Percentiles rank a stretch among this genome's conserved stretches.
phyloP scores from a whole-genome alignment of 495 filamentous ascomycete genomes.

The Aspergillus affinis region DNA sequence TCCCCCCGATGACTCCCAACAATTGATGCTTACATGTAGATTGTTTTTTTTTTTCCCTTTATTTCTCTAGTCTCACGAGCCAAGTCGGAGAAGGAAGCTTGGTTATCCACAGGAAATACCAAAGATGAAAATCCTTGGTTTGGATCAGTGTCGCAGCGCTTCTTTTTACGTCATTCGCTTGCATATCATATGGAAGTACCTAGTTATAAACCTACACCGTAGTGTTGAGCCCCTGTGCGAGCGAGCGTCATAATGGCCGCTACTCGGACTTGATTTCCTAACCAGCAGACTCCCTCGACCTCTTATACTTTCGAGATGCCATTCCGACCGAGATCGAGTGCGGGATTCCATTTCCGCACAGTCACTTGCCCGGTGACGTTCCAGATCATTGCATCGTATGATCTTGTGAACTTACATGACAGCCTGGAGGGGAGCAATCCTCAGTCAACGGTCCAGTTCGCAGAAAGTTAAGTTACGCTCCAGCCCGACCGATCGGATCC shows the following conservation, averaged over 20 bases:
- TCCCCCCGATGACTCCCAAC: background rate
- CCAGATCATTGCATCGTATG: background rate
- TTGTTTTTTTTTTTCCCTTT: background rate
- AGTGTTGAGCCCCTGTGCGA: no score
- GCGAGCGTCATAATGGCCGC: no score
- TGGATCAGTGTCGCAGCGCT: background rate
- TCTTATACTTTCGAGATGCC: background rate
- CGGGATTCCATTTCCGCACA: background rate
- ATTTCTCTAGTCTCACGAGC: background rate
- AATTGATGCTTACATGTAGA: background rate
- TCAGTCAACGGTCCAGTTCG: background rate
- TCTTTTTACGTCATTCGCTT: background rate
- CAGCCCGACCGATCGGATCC: slow-evolving; percentile 25
- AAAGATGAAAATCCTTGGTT: background rate
- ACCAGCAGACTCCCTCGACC: background rate
- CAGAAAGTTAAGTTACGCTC: slow-evolving; percentile 13
- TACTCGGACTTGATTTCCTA: slow-evolving; percentile 14
- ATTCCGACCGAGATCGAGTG: background rate
- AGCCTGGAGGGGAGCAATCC: no score
- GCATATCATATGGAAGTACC: no score
- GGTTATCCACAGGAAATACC: background rate
- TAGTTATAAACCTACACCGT: no score
- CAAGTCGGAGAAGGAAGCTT: background rate
- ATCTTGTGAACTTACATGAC: background rate
- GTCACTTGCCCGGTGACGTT: background rate